A percentile compares a stretch with the other conserved stretches of the same genome.
These are phyloP conservation scores for Apiospora arundinis DNA, from an alignment of 2,329 filamentous ascomycete species.

Conservation along the genomic window DNA sequence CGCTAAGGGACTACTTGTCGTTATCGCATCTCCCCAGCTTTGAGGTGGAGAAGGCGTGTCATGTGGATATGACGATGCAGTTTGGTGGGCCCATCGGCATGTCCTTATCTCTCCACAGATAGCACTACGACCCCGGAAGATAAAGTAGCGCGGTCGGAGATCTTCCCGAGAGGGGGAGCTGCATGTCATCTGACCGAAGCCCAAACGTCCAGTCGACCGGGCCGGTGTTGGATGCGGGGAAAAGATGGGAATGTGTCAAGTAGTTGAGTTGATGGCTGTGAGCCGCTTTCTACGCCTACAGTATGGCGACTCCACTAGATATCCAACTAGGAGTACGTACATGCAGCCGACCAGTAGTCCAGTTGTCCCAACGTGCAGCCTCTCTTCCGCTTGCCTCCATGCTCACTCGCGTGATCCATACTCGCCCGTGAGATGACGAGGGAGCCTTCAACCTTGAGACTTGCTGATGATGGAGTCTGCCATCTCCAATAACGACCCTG, in stretches of 20 bases:
- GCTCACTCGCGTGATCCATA: too few relatives aligned
- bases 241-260: neutral
- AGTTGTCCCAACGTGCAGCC: too few relatives aligned
- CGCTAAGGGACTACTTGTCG: neutral
- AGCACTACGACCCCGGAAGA: neutral
- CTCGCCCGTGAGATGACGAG: too few relatives aligned
- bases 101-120: slow-evolving; percentile 1
- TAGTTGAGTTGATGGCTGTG: too few relatives aligned
- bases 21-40: neutral
- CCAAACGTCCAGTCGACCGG: neutral
- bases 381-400: neutral
- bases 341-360: too few relatives aligned
- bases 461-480: slow-evolving; percentile 40
- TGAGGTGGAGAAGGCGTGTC: neutral
- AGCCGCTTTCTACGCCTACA: too few relatives aligned
- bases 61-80: neutral
- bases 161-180: neutral
- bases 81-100: neutral
- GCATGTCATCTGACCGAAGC: neutral
- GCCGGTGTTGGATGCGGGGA: neutral
- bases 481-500: slow-evolving; percentile 53
- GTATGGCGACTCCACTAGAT: too few relatives aligned
- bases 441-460: neutral
- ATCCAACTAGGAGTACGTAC: too few relatives aligned
- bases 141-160: neutral